Evolutionary conservation across 768 basidiomycete genomes (phyloP).

Genomic region (Sarcodon aspratus): DNA sequence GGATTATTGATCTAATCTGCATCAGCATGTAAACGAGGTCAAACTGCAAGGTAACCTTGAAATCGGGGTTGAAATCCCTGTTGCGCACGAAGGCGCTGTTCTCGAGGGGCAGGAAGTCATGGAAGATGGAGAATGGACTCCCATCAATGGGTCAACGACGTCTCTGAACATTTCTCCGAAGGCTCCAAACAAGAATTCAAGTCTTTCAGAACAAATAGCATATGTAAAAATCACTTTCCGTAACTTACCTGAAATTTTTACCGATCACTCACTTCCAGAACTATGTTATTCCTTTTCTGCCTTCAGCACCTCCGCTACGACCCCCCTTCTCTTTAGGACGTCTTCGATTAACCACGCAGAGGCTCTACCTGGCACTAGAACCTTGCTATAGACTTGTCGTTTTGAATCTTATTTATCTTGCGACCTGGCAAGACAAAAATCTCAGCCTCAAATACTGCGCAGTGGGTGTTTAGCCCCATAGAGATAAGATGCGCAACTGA

Average conservation of each 20-base stretch:
- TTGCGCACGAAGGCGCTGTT: constrained; percentile 13
- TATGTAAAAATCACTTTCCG: constrained; percentile 1
- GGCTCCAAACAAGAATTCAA: constrained; percentile 4
- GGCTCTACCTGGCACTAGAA: constrained; percentile 42
- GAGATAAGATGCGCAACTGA: constrained; percentile 1
- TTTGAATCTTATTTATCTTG: constrained; percentile 25
- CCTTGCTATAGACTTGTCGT: constrained; percentile 39
- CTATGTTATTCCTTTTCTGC: constrained; percentile 36
- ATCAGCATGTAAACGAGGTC: constrained; percentile 53
- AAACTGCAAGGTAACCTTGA: constrained; percentile 13
- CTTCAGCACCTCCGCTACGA: constrained; percentile 23
- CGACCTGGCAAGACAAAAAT: constrained; percentile 41
- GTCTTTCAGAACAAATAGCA: constrained; percentile 8
- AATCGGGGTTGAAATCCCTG: constrained; percentile 5
- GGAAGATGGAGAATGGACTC: constrained; percentile 2
- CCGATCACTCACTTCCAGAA: constrained; percentile 12
- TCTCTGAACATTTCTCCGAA: constrained; percentile 10
- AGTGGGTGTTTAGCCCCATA: constrained; percentile 24
- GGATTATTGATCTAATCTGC: background rate
- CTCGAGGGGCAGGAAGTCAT: constrained; percentile 2
- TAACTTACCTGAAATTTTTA: background rate
- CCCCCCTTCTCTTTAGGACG: constrained; percentile 45
- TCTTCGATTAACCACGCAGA: constrained; percentile 36
- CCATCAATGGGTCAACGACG: constrained; percentile 15
- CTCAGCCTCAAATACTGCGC: constrained; percentile 38